phyloP scores from a whole-genome alignment of 169 alveolate species.

The Plasmodium vinckei region DNA sequence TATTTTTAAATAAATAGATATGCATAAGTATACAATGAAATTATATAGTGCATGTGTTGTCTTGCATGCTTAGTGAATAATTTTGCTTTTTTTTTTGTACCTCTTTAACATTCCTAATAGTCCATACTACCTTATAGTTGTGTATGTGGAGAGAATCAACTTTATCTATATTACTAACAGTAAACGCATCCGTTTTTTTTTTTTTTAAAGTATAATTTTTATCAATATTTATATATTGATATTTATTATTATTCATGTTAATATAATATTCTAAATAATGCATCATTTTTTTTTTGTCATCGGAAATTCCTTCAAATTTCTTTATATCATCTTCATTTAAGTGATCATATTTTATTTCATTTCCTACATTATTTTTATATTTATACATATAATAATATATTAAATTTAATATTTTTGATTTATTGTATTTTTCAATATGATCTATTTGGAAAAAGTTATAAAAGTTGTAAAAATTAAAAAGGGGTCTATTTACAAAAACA shows the following conservation, averaged over 20 bases:
- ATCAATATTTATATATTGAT: constrained; percentile 67
- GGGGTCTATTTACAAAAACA: constrained; percentile 69
- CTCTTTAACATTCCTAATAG: constrained; percentile 75
- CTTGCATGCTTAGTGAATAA: too few relatives aligned
- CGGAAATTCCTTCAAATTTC: constrained; percentile 39
- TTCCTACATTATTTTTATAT: constrained; percentile 46
- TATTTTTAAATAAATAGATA: too few relatives aligned
- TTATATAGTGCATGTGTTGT: too few relatives aligned
- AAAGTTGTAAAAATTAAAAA: constrained; percentile 73
- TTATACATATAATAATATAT: constrained; percentile 71
- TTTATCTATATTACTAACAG: constrained; percentile 68
- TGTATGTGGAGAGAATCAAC: constrained; percentile 75
- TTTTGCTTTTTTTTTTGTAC: constrained; percentile 9
- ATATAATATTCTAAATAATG: constrained; percentile 64
- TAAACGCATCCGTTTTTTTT: constrained; percentile 64
- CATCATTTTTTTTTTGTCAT: constrained; percentile 65
- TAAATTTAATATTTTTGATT: constrained; percentile 62
- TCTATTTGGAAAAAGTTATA: constrained; percentile 74
- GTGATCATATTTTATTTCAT: constrained; percentile 43
- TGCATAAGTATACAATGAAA: too few relatives aligned
- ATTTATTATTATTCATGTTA: constrained; percentile 70
- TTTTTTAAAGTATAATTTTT: constrained; percentile 73
- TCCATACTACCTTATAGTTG: constrained; percentile 75
- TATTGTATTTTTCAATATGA: constrained; percentile 74
- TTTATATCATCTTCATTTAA: constrained; percentile 38